Evolutionary conservation across 1,284 basidiomycete species (phyloP).

Genomic region (Marasmius oreades): DNA sequence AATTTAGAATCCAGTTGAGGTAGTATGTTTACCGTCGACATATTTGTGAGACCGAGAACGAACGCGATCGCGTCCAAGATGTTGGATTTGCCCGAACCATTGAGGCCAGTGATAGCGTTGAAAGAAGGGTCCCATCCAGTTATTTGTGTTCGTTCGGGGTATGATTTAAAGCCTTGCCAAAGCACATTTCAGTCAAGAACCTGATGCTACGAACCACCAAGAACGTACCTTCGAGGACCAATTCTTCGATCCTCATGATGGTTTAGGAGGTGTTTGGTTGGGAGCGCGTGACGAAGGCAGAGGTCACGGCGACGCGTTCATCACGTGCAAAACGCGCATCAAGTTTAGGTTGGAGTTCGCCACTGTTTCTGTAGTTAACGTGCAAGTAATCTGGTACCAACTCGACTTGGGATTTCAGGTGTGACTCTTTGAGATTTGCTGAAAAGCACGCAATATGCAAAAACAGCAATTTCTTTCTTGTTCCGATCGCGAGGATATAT

Average conservation of each 20-base stretch:
- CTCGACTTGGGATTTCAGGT: too few species aligned
- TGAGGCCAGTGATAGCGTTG: constrained; percentile 96
- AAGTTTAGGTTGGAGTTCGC: not conserved
- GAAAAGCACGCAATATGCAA: too few species aligned
- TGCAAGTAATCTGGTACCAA: too few species aligned
- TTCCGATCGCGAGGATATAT: too few species aligned
- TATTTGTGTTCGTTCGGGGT: constrained; percentile 92
- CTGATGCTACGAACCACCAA: not conserved
- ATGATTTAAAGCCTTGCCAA: constrained; percentile 88
- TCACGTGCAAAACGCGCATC: not conserved
- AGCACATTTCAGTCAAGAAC: not conserved
- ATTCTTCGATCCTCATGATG: constrained; percentile 78
- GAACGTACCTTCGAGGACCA: constrained; percentile 67
- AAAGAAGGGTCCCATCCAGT: constrained; percentile 95
- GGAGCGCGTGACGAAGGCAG: constrained; percentile 2
- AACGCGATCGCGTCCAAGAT: constrained; percentile 98
- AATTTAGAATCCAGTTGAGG: too few species aligned
- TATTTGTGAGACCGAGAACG: constrained; percentile 94
- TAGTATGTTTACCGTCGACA: constrained; percentile 86
- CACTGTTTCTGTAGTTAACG: too few species aligned
- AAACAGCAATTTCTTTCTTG: too few species aligned
- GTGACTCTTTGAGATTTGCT: too few species aligned
- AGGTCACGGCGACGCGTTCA: not conserved
- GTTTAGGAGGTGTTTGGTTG: constrained; percentile 5
- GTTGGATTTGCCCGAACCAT: constrained; percentile 95